Evolutionary conservation across 2,329 filamentous ascomycete species (phyloP), one percentile per base, ranked within the genome.

Genomic region (Zymoseptoria tritici): DNA sequence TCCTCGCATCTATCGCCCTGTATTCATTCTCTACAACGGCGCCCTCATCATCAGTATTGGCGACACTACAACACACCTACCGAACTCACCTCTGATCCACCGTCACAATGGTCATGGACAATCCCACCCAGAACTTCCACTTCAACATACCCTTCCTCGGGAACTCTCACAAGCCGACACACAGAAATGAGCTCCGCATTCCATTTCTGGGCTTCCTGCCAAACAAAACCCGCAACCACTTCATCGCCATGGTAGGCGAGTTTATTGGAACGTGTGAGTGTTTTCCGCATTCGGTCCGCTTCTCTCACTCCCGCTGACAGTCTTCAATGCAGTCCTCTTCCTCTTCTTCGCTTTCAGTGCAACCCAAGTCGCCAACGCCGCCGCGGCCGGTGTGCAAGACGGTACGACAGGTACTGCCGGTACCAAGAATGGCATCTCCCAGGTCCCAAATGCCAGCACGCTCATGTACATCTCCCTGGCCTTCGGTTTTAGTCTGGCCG

Each of bases 401-500:
- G 60, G 55, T 6, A 62, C 59, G 3, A 46, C 55, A 1, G 58
- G 56, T 4, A 63, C 64, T 6, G 61, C 52, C 8, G 56, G 61
- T 50, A 59, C 59, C 56, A 5, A 56, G 50, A 67, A 66, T 6
- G 57, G 62, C n/a, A 56, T 72, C 19, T 58, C 62, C 7, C 67
- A 72, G 58, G 64, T 65, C 36, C 74, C 74, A 5, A 75, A 76
- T 60, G 63, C 72, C 19, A 60, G 66, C 19, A 64, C 67, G 1
- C 65, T 77, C 59, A 60, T 75, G 49, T 78, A 76, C 66, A 77
- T 77, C 57, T 57, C 68, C 22, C 62, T 77, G 55, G 70, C 71
- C 3, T 78, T 78, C 63, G 76, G 76, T 49, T 77, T 77, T 67
- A 76, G 73, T 36, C 67, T 78, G 54, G 74, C 75, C 7, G 76